These are phyloP conservation scores for Aureobasidium namibiae DNA, from an alignment of 2,329 filamentous ascomycete genomes.

Conservation along the genomic window DNA sequence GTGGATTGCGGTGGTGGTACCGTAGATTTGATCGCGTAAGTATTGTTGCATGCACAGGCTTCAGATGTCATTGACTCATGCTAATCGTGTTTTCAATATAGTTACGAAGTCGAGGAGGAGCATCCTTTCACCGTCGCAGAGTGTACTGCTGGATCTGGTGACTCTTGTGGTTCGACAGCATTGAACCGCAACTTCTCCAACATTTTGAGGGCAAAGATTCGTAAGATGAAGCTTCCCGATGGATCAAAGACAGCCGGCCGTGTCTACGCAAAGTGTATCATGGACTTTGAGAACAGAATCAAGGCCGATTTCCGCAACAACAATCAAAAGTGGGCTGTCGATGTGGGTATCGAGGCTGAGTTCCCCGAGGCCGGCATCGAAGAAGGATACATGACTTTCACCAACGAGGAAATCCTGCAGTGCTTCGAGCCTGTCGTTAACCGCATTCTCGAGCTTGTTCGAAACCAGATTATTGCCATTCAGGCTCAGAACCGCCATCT, in stretches of 20 bases:
- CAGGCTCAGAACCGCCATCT: conserved; percentile 91
- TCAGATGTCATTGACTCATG: background rate
- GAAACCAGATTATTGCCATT: conserved; percentile 98
- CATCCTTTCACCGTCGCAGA: conserved; percentile 94
- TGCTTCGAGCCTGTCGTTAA: conserved; percentile 99
- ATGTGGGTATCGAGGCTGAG: conserved; percentile 96
- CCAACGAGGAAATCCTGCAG: conserved; percentile 96
- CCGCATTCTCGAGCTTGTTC: conserved; percentile 87
- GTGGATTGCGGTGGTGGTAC: conserved; percentile 98
- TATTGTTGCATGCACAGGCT: background rate
- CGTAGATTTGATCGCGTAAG: conserved; percentile 81
- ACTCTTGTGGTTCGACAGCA: conserved; percentile 96
- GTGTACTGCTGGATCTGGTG: conserved; percentile 93
- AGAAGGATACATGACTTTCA: conserved; percentile 99
- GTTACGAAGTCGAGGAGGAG: conserved; percentile 94
- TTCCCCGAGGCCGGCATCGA: conserved; percentile 97
- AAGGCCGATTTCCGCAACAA: conserved; percentile 99
- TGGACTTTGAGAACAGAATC: conserved; percentile 99
- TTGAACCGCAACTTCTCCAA: conserved; percentile 98
- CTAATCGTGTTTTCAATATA: background rate
- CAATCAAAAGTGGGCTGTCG: conserved; percentile 97
- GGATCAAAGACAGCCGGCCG: conserved; percentile 95
- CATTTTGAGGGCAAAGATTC: conserved; percentile 92
- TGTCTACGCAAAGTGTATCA: conserved; percentile 98
- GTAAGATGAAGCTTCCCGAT: conserved; percentile 98